phyloP scores from a whole-genome alignment of 345 rosid species.

The Hibiscus syriacus region DNA sequence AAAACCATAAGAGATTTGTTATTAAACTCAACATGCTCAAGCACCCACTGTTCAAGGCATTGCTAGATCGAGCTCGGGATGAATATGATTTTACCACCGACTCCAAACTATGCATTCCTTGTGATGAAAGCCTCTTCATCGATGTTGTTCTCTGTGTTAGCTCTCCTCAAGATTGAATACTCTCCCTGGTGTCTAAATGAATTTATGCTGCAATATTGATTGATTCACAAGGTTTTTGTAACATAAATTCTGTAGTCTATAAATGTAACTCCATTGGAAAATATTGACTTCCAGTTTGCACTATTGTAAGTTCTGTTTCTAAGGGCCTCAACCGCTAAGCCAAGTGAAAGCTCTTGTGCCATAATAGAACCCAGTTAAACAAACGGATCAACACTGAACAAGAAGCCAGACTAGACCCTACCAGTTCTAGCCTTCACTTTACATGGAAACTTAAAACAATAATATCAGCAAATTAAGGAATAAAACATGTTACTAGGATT shows the following conservation, averaged over 20 bases:
- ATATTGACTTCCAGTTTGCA: neutral
- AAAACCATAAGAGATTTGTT: neutral
- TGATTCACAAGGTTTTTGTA: neutral
- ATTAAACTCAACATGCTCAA: neutral
- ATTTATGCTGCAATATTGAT: neutral
- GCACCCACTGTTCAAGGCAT: neutral
- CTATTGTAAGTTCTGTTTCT: neutral
- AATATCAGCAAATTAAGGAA: too few species aligned
- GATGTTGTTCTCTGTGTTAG: neutral
- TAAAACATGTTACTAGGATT: too few species aligned
- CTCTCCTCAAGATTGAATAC: neutral
- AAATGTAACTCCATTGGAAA: neutral
- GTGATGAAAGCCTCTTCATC: neutral
- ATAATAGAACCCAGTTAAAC: neutral
- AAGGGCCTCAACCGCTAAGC: too few species aligned
- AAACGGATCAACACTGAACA: neutral
- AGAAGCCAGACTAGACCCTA: neutral
- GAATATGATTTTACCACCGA: neutral
- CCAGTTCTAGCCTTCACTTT: neutral
- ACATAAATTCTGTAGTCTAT: neutral
- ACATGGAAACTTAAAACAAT: neutral
- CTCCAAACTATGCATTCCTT: neutral
- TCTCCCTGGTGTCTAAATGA: neutral
- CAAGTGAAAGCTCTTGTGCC: too few species aligned
- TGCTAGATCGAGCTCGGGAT: neutral